Conservation (phyloP, 352 stramenopile genomes). For the Halophytophthora polymorphica region DNA sequence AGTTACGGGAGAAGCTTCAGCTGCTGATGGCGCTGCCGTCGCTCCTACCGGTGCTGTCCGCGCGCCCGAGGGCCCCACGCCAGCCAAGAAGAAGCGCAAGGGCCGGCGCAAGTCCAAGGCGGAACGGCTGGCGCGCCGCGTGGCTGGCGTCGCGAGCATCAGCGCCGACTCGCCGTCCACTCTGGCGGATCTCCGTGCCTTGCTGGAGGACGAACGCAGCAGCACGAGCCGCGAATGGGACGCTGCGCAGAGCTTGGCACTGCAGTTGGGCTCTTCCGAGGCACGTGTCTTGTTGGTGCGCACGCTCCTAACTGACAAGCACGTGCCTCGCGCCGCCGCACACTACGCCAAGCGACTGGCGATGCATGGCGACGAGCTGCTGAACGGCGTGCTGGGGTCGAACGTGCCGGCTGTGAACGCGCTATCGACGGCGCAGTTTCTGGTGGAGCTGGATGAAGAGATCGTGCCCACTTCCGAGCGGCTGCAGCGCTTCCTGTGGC, state of each 20-base stretch:
- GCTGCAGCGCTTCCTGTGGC: slow-evolving; percentile 52
- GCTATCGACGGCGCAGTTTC: slow-evolving; percentile 51
- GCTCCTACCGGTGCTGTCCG: too few species aligned
- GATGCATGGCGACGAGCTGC: slow-evolving; percentile 26
- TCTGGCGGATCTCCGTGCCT: slow-evolving; percentile 14
- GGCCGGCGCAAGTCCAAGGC: slow-evolving; percentile 47
- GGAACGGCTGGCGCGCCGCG: slow-evolving; percentile 38
- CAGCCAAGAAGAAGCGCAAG: slow-evolving; percentile 24
- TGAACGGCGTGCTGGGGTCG: slow-evolving; percentile 17
- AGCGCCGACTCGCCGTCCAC: neutral
- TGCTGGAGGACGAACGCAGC: slow-evolving; percentile 17
- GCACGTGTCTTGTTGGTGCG: slow-evolving; percentile 37
- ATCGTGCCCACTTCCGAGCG: slow-evolving; percentile 31
- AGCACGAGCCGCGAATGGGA: slow-evolving; percentile 58
- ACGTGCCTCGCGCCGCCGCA: slow-evolving; percentile 46
- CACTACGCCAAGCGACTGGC: slow-evolving; percentile 67
- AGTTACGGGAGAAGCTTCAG: too few species aligned
- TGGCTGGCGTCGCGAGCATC: neutral
- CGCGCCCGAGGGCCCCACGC: too few species aligned
- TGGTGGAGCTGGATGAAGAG: slow-evolving; percentile 41
- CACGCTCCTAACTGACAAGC: slow-evolving; percentile 32
- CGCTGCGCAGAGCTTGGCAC: slow-evolving; percentile 47
- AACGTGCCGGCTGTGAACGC: neutral
- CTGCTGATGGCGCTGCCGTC: too few species aligned
- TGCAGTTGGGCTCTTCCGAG: slow-evolving; percentile 32